phyloP scores from a whole-genome alignment of 2,329 filamentous ascomycete genomes.

The Orbilia quercus region DNA sequence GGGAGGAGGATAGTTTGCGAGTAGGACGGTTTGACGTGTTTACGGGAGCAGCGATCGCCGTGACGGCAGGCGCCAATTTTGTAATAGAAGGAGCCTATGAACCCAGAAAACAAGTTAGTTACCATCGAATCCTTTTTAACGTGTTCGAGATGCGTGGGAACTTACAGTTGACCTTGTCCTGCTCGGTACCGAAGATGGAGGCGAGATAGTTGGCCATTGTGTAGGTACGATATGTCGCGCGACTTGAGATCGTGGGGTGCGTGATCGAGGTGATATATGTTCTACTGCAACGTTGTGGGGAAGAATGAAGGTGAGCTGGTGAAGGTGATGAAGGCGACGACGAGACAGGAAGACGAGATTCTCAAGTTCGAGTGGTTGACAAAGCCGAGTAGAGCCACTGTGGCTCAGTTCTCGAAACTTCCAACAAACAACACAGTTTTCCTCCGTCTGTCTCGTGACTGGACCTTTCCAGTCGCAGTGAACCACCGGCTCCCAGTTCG shows the following conservation, averaged over 20 bases:
- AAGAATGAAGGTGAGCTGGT: conserved; percentile 62
- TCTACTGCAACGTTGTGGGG: conserved; percentile 56
- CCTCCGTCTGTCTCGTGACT: not conserved
- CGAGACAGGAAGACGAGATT: conserved; percentile 36
- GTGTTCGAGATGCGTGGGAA: conserved; percentile 20
- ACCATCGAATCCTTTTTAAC: conserved; percentile 75
- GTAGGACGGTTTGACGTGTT: conserved; percentile 99
- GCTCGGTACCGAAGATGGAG: conserved; percentile 99
- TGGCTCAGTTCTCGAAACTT: conserved; percentile 53
- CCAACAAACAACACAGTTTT: conserved; percentile 40
- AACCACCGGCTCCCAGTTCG: no score
- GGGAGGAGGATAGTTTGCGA: conserved; percentile 96
- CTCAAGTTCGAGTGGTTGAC: conserved; percentile 40
- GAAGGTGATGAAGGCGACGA: conserved; percentile 30
- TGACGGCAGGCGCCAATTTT: conserved; percentile 99
- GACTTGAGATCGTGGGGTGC: conserved; percentile 11
- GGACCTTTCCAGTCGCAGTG: not conserved
- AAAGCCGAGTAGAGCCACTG: conserved; percentile 28
- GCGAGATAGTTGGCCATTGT: conserved; percentile 93
- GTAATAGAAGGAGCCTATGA: conserved; percentile 90
- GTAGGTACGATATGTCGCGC: conserved; percentile 2
- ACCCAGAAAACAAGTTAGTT: conserved; percentile 2
- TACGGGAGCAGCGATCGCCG: conserved; percentile 96
- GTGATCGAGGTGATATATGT: conserved; percentile 30
- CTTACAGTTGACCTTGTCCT: conserved; percentile 76